A percentile compares a stretch with the other conserved stretches of the same genome.
These are phyloP conservation scores for Beta corolliflora DNA, from an alignment of 179 eudicot genomes.

Conservation along the genomic window DNA sequence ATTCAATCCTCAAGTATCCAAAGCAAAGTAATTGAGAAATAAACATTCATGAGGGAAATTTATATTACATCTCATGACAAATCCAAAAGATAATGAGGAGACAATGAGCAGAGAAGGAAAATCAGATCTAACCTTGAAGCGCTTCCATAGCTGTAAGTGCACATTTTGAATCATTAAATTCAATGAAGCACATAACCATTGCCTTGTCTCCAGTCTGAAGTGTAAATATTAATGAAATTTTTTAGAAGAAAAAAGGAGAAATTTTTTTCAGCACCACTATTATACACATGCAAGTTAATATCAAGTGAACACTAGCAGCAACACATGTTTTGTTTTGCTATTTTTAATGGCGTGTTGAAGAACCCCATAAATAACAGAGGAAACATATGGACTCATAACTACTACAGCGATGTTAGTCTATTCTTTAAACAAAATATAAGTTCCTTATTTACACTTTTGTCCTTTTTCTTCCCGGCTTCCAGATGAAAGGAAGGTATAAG, in stretches of 20 bases:
- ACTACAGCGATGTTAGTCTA: neutral
- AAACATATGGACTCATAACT: neutral
- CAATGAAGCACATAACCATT: slow-evolving; percentile 85
- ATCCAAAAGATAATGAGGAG: neutral
- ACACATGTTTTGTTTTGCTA: neutral
- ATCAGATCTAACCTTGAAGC: slow-evolving; percentile 65
- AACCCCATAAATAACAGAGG: neutral
- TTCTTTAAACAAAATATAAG: neutral
- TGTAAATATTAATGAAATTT: neutral
- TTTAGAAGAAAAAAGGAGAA: no score
- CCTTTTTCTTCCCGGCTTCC: neutral
- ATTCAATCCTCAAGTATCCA: neutral
- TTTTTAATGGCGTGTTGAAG: neutral
- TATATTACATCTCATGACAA: neutral
- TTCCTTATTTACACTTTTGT: neutral
- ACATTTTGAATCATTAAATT: slow-evolving; percentile 76
- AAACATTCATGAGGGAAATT: neutral
- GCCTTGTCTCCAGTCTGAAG: slow-evolving; percentile 91
- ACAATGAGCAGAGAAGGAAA: slow-evolving; percentile 7
- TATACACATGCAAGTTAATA: neutral
- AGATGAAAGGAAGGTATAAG: neutral
- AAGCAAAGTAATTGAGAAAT: neutral
- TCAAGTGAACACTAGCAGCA: neutral
- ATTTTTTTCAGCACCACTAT: neutral
- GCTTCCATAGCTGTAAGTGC: slow-evolving; percentile 95